Evolutionary conservation across 768 basidiomycete genomes (phyloP).

Genomic region (Nidularia pulvinata): DNA sequence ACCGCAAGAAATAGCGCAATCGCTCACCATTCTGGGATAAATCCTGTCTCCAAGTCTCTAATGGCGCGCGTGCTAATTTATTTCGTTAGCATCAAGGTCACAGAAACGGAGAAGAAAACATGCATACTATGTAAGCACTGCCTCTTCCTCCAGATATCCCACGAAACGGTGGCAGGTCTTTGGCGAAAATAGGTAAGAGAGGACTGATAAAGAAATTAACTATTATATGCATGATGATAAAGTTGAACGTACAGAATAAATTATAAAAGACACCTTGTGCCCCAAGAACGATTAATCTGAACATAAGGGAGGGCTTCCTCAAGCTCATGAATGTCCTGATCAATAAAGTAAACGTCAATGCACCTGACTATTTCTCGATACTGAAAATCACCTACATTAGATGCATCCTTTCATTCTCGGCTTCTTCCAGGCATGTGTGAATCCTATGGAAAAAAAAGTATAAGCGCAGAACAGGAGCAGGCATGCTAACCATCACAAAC

Average conservation of each 20-base stretch:
- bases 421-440: slow-evolving; percentile 90
- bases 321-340: slow-evolving; percentile 94
- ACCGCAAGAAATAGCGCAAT: slow-evolving; percentile 1
- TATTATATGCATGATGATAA: slow-evolving; percentile 2
- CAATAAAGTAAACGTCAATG: slow-evolving; percentile 9
- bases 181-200: slow-evolving; percentile 79
- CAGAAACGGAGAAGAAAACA: slow-evolving; percentile 2
- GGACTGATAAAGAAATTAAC: slow-evolving; percentile 39
- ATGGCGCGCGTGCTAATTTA: slow-evolving; percentile 73
- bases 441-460: slow-evolving; percentile 70
- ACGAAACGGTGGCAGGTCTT: slow-evolving; percentile 89
- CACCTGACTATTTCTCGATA: not conserved
- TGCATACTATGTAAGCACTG: slow-evolving; percentile 86
- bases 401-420: slow-evolving; percentile 98
- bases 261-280: slow-evolving; percentile 95
- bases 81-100: not conserved
- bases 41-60: slow-evolving; percentile 78
- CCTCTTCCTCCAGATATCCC: slow-evolving; percentile 93
- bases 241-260: slow-evolving; percentile 65
- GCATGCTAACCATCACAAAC: slow-evolving; percentile 18
- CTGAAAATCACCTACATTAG: slow-evolving; percentile 57
- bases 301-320: slow-evolving; percentile 74
- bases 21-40: slow-evolving; percentile 77
- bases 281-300: slow-evolving; percentile 82
- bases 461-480: not conserved